phyloP scores from a whole-genome alignment of 306 rosid genomes.

The Sechiopsis laciniata region DNA sequence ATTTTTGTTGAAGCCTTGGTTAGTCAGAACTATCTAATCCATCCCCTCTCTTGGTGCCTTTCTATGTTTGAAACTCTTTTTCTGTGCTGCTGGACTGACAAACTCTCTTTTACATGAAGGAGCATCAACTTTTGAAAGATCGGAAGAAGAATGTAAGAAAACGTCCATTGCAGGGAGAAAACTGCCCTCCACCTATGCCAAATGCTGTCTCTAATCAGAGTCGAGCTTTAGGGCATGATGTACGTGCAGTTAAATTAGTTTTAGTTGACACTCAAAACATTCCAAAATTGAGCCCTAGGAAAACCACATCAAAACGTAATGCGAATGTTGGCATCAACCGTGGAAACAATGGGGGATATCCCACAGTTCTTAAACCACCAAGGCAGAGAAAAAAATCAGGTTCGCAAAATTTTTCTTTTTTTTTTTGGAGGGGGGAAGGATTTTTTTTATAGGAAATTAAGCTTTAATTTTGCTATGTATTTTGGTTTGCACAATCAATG shows the following conservation, averaged over 20 bases:
- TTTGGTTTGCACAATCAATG: slow-evolving; percentile 13
- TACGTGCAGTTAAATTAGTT: slow-evolving; percentile 60
- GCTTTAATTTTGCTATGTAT: background rate
- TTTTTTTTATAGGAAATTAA: background rate
- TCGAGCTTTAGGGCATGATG: slow-evolving; percentile 61
- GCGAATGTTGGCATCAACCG: slow-evolving; percentile 61
- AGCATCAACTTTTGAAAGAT: slow-evolving; percentile 94
- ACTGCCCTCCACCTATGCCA: slow-evolving; percentile 44
- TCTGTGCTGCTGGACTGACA: slow-evolving; percentile 37
- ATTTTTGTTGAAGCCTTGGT: slow-evolving; percentile 95
- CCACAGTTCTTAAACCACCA: slow-evolving; percentile 59
- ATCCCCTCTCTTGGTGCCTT: slow-evolving; percentile 21
- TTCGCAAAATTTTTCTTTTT: background rate
- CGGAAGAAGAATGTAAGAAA: slow-evolving; percentile 76
- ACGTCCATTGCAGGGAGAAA: slow-evolving; percentile 63
- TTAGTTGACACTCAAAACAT: slow-evolving; percentile 84
- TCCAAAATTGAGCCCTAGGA: slow-evolving; percentile 75
- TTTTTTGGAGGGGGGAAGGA: background rate
- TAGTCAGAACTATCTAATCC: slow-evolving; percentile 35
- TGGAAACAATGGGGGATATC: slow-evolving; percentile 63
- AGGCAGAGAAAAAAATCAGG: slow-evolving; percentile 87
- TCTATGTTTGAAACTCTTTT: background rate
- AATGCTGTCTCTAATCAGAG: slow-evolving; percentile 52
- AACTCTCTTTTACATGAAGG: slow-evolving; percentile 53
- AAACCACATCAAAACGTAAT: slow-evolving; percentile 65